Base-by-base conservation (phyloP, 768 basidiomycete species). In the Lactarius sp. region DNA sequence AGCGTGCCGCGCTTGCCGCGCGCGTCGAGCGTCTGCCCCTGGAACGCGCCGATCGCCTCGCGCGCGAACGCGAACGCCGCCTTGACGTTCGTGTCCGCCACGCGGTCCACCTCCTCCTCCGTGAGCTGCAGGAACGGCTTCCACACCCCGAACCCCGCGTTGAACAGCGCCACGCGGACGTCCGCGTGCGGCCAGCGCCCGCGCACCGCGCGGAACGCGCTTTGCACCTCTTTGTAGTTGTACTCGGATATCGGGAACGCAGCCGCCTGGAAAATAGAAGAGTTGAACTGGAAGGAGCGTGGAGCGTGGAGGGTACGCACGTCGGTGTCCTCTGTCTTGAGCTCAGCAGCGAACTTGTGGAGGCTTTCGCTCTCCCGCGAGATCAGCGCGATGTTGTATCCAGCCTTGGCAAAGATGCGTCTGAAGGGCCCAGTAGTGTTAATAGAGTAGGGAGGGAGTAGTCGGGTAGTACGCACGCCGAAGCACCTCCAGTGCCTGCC, bases 371-470 rank as follows among this genome's bases (percentile, higher is more conserved):
- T 66, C 49, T 75, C 72, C 8, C 74, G 71, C 3, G 78, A 75
- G 37, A 80, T 73, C 33, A 80, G 64, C 0, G 79, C 79, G 8
- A 79, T 73, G 14, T 74, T 69, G 62, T 78, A 80, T 4, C 79
- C 79, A 13, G 70, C 69, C 56, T 75, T 73, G 3, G 77, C 72
- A 61, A 79, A 79, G 3, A 75, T 62, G 22, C 76, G 75, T 4
- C 77, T 78, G 56, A 27, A 18, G 33, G 3, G 13, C 1, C 18
- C 3, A 16, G 41, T 14, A 18, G 41, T 6, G 22, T 57, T 7
- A 56, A 22, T 53, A 10, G 49, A 22, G 6, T 2, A 44, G 27
- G 27, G 33, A 8, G 6, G 10, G 20, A 46, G 16, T 13, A 49
- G 47, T 0, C 12, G 10, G 49, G 22, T 12, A 27, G 20, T n/a